phyloP scores from a whole-genome alignment of 768 basidiomycete genomes.

The Pholiota conissans region DNA sequence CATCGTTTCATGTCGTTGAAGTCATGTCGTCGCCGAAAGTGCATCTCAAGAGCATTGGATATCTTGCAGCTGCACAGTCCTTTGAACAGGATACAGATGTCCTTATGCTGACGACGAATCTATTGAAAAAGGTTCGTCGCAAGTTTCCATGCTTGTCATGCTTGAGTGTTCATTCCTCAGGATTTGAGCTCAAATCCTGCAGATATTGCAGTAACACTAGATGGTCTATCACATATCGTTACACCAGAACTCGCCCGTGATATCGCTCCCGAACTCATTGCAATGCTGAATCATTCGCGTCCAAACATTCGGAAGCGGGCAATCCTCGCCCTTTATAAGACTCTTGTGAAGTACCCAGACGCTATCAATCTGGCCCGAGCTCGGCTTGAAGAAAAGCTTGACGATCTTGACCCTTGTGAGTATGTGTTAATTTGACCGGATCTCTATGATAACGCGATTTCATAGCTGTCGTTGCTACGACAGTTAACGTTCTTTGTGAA shows the following conservation, averaged over 20 bases:
- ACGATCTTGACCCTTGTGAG: conserved; percentile 73
- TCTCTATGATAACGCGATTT: not conserved
- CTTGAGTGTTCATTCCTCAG: conserved; percentile 40
- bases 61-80: conserved; percentile 89
- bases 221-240: conserved; percentile 82
- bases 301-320: conserved; percentile 90
- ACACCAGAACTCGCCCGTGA: conserved; percentile 91
- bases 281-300: conserved; percentile 88
- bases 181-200: conserved; percentile 77
- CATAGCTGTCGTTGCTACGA: conserved; percentile 88
- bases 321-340: conserved; percentile 78
- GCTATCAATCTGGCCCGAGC: conserved; percentile 62
- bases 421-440: conserved; percentile 1
- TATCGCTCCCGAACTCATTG: conserved; percentile 78
- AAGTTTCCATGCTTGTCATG: not conserved
- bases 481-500: conserved; percentile 94
- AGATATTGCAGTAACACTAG: conserved; percentile 75
- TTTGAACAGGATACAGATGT: conserved; percentile 96
- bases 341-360: conserved; percentile 82
- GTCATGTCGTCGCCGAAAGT: conserved; percentile 94
- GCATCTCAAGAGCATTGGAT: conserved; percentile 94
- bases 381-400: conserved; percentile 76
- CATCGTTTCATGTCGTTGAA: conserved; percentile 95
- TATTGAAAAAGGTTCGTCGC: conserved; percentile 81
- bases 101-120: conserved; percentile 94